These are phyloP conservation scores for Shiraia bambusicola DNA, from an alignment of 2,329 filamentous ascomycete species.

Conservation along the genomic window DNA sequence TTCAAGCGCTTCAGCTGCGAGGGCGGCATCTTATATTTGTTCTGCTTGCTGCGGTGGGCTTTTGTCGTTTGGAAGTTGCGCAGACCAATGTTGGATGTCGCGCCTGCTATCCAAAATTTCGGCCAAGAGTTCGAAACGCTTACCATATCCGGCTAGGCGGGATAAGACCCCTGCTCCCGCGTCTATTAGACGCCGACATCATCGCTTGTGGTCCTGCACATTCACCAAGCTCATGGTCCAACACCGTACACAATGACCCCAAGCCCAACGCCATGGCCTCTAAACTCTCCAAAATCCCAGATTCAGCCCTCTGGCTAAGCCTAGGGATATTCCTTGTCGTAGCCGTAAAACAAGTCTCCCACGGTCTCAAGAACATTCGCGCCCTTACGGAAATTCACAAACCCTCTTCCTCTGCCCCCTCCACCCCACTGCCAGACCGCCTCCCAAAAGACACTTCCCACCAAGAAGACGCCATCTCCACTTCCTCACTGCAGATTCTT, in stretches of 20 bases:
- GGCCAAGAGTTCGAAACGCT: constrained; percentile 21
- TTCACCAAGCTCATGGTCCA: neutral
- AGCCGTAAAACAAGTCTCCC: constrained; percentile 59
- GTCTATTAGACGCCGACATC: constrained; percentile 18
- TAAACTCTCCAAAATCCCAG: constrained; percentile 44
- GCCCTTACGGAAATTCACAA: constrained; percentile 67
- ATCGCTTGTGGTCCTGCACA: constrained; percentile 9
- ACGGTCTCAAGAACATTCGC: constrained; percentile 61
- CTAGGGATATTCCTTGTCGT: constrained; percentile 59
- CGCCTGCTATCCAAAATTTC: constrained; percentile 20
- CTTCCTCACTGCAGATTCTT: constrained; percentile 45
- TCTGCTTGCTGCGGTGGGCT: constrained; percentile 1
- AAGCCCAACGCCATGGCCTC: constrained; percentile 31
- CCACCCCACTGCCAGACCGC: constrained; percentile 1
- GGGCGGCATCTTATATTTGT: constrained; percentile 68
- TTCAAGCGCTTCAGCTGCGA: constrained; percentile 97
- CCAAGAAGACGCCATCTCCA: constrained; percentile 60
- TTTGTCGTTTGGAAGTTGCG: constrained; percentile 3
- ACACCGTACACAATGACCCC: constrained; percentile 13
- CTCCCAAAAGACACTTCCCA: constrained; percentile 60
- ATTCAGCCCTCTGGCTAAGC: constrained; percentile 51
- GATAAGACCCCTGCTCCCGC: constrained; percentile 14
- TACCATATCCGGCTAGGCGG: constrained; percentile 6
- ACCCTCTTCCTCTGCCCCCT: constrained; percentile 67
- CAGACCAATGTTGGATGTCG: constrained; percentile 1